phyloP scores from a whole-genome alignment of 768 basidiomycete genomes.

The Tricholoma sp. region DNA sequence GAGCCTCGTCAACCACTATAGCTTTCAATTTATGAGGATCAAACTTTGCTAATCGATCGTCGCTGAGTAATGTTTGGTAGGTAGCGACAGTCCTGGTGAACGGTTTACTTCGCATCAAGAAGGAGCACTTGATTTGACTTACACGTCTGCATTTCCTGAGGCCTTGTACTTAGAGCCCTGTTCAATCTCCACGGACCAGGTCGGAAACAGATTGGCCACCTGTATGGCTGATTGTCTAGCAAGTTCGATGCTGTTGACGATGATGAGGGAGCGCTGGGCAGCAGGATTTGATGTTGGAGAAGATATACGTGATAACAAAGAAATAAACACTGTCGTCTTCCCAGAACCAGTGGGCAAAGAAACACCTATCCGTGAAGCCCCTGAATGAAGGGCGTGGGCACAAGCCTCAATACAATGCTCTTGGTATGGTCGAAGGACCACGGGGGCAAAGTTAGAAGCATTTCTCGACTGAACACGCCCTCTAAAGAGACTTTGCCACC shows the following conservation, averaged over 20 bases:
- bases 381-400: constrained; percentile 58
- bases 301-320: constrained; percentile 62
- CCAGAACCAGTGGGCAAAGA: constrained; percentile 82
- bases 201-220: constrained; percentile 58
- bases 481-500: neutral
- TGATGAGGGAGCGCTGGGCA: constrained; percentile 63
- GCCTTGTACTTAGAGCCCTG: constrained; percentile 75
- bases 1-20: constrained; percentile 88
- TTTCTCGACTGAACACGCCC: neutral
- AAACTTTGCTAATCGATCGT: constrained; percentile 69
- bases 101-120: neutral
- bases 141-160: constrained; percentile 83
- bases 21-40: constrained; percentile 61
- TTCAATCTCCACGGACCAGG: constrained; percentile 86
- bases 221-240: constrained; percentile 82
- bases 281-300: constrained; percentile 35
- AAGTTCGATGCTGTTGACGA: constrained; percentile 88
- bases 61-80: constrained; percentile 75
- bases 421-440: constrained; percentile 82
- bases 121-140: constrained; percentile 21
- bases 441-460: constrained; percentile 2
- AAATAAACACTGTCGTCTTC: constrained; percentile 91
- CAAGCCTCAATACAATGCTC: constrained; percentile 75
- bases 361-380: constrained; percentile 74
- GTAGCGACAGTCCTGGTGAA: constrained; percentile 73